Evolutionary conservation across 2,329 filamentous ascomycete genomes (phyloP).

Genomic region (Colletotrichum sp.): DNA sequence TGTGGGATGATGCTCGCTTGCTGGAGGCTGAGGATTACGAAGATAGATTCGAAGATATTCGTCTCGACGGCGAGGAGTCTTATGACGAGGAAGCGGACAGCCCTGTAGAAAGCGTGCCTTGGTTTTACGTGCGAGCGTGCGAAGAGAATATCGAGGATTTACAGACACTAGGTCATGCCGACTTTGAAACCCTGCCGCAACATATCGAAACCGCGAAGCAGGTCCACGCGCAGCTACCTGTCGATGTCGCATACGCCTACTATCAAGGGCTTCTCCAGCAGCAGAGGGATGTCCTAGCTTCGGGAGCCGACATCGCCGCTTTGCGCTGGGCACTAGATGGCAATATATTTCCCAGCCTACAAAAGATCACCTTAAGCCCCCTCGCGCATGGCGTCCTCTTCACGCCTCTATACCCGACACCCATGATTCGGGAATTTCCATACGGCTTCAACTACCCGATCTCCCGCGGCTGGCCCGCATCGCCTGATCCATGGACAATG

Average conservation of each 20-base stretch:
- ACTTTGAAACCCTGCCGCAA: not conserved
- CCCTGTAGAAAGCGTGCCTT: not conserved
- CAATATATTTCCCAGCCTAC: conserved; percentile 36
- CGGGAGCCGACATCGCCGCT: conserved; percentile 31
- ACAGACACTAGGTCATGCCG: not conserved
- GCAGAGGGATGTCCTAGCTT: not conserved
- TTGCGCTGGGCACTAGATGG: conserved; percentile 33
- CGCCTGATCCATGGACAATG: not conserved
- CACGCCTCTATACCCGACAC: conserved; percentile 43
- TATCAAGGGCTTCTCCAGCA: not conserved
- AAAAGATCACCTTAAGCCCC: conserved; percentile 41
- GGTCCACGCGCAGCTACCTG: not conserved
- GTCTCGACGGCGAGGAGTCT: not conserved
- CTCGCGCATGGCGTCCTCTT: conserved; percentile 40
- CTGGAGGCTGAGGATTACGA: not conserved
- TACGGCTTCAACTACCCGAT: conserved; percentile 43
- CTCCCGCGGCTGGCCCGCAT: conserved; percentile 33
- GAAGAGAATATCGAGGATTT: not conserved
- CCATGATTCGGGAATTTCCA: conserved; percentile 45
- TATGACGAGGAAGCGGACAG: not conserved
- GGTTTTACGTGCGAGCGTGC: not conserved
- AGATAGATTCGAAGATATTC: not conserved
- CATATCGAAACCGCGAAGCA: not conserved
- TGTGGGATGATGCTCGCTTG: conserved; percentile 39
- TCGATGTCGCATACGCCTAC: not conserved